Base-by-base conservation (phyloP, 257 asterid genomes). In the Pogostemon cablin region DNA sequence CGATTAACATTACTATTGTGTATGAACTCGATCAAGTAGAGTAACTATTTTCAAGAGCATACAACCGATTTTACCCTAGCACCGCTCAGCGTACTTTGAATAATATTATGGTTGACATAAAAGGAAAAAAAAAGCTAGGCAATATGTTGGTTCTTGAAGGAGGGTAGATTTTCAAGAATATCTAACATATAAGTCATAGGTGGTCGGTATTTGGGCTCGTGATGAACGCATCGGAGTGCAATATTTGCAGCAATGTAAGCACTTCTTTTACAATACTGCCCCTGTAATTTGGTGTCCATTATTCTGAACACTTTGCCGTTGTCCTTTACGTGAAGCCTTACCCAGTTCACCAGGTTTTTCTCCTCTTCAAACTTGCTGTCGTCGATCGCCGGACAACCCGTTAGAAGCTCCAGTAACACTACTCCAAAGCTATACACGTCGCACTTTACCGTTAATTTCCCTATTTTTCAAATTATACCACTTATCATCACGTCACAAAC, bases 341-440 rank as follows among this genome's bases (percentile, higher is more conserved):
- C 86, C 90, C 87, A 85, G 6, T 70, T 43, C 2, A 80, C 82
- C 74, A 85, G 35, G 37, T 71, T 50, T 25, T 71, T 80, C 75
- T 85, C 87, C 69, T 81, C 83, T 12, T 73, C 65, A 6, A 77
- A 81, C 76, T 79, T 82, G 0, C 81, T 56, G 10, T 82, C 86
- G 52, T 85, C 87, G 15, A 82, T 80, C 3, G 79, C 79, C 0
- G 77, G 81, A 4, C 84, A 84, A 15, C 90, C 90, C 0, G 90
- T 82, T 1, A 85, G 72, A 3, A 82, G 68, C 81, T 85, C 90
- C 0, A 85, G 70, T 7, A 85, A 49, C 73, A 85, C 90, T 3
- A 85, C 84, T 3, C 89, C 87, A 1, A 80, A 85, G 52, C 87
- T 82, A 34, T 82, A 85, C 0, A 85, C 84, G 41, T 85, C 87